phyloP scores from a whole-genome alignment of 225 moss, liverwort and hornwort genomes.

The Polytrichum formosum region DNA sequence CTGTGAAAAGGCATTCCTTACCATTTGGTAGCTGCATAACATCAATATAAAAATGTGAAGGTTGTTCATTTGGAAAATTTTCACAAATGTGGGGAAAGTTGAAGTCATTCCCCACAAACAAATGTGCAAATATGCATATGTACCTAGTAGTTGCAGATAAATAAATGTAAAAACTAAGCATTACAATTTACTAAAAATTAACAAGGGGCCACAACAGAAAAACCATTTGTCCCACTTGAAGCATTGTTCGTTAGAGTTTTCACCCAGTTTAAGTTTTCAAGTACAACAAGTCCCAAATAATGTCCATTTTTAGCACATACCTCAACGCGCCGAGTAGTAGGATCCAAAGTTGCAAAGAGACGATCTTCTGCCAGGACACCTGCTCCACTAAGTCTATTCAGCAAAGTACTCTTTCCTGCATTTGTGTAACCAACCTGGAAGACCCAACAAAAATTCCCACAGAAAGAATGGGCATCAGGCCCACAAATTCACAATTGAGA shows the following conservation, averaged over 20 bases:
- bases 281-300: background rate
- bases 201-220: too few species aligned
- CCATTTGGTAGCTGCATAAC: slow-evolving; percentile 78
- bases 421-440: slow-evolving; percentile 97
- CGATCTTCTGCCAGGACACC: slow-evolving; percentile 94
- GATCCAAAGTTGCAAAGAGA: slow-evolving; percentile 96
- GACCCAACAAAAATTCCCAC: background rate
- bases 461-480: slow-evolving; percentile 6
- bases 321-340: slow-evolving; percentile 96
- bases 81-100: too few species aligned
- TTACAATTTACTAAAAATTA: too few species aligned
- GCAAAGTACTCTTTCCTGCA: slow-evolving; percentile 93
- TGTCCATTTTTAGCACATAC: slow-evolving; percentile 25
- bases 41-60: background rate
- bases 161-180: too few species aligned
- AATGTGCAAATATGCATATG: too few species aligned
- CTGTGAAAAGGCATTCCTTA: slow-evolving; percentile 91
- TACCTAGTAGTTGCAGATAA: too few species aligned
- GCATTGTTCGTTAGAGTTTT: too few species aligned
- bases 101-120: too few species aligned
- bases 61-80: too few species aligned
- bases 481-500: slow-evolving; percentile 1
- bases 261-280: too few species aligned
- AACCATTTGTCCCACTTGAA: too few species aligned
- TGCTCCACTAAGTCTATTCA: slow-evolving; percentile 94